Evolutionary conservation across 192 early-diverging fungal genomes (phyloP).

Genomic region (Geranomyces michiganensis): DNA sequence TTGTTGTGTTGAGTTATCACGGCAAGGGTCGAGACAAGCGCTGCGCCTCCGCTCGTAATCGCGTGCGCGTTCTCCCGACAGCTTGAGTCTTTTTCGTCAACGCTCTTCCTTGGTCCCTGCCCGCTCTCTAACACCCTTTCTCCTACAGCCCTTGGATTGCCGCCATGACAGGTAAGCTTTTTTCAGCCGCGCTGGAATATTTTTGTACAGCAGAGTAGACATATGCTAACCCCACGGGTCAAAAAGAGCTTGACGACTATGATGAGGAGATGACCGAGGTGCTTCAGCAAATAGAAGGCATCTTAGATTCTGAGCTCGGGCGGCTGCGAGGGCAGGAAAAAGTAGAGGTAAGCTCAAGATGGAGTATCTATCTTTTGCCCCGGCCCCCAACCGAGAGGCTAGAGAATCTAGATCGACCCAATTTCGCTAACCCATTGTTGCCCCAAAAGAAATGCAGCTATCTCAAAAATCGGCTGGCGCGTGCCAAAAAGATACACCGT

Average conservation of each 20-base stretch:
- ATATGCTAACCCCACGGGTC: no score
- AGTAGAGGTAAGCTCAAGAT: conserved; percentile 39
- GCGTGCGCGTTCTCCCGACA: no score
- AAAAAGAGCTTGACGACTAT: conserved; percentile 61
- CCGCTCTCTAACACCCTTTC: no score
- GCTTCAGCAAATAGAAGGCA: conserved; percentile 42
- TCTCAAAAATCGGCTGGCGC: conserved; percentile 50
- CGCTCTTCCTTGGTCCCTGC: no score
- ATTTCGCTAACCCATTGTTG: background rate
- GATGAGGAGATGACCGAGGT: conserved; percentile 63
- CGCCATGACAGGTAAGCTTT: no score
- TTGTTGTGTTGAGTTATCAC: no score
- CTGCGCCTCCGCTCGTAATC: no score
- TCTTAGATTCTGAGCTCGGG: conserved; percentile 53
- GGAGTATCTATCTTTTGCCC: background rate
- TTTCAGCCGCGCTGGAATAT: no score
- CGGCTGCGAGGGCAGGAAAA: conserved; percentile 52
- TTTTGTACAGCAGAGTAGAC: no score
- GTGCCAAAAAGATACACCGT: conserved; percentile 56
- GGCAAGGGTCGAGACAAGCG: no score
- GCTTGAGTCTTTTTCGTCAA: no score
- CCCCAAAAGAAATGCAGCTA: conserved; percentile 63
- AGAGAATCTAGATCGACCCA: background rate
- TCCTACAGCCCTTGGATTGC: no score
- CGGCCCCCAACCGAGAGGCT: background rate